Evolutionary conservation across 75 land plant species (phyloP).

Genomic region (Pinus albicaulis): DNA sequence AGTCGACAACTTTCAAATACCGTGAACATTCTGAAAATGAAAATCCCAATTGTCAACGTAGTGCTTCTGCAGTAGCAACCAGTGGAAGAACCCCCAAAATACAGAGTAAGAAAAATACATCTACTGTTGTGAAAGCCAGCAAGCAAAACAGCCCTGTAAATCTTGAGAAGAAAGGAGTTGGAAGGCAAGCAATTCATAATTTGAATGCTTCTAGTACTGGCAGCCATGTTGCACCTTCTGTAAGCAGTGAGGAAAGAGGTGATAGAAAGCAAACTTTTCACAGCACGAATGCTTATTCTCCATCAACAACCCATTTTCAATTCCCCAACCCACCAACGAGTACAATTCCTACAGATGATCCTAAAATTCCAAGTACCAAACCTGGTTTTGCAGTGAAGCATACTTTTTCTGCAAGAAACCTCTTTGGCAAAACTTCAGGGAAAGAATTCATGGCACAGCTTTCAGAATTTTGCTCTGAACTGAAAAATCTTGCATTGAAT

Average conservation of each 20-base stretch:
- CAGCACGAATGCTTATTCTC: not conserved
- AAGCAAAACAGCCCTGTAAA: not conserved
- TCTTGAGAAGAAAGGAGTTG: constrained; percentile 6
- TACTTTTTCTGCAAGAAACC: constrained; percentile 47
- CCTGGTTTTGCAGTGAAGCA: constrained; percentile 18
- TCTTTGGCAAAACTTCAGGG: constrained; percentile 28
- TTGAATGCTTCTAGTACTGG: not conserved
- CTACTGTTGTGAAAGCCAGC: not conserved
- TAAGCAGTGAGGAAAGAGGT: not conserved
- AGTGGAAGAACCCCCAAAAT: constrained; percentile 1
- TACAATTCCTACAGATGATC: not conserved
- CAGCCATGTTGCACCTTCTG: not conserved
- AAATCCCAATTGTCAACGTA: constrained; percentile 29
- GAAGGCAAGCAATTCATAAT: not conserved
- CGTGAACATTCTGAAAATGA: constrained; percentile 38
- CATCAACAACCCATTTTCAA: not conserved
- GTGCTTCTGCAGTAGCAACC: constrained; percentile 4
- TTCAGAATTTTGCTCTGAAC: constrained; percentile 49
- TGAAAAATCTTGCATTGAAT: constrained; percentile 48
- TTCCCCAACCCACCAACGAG: not conserved
- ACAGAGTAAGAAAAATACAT: not conserved
- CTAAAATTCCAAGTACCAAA: not conserved
- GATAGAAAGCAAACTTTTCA: not conserved
- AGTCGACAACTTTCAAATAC: constrained; percentile 9
- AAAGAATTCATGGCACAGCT: constrained; percentile 43